phyloP scores from a whole-genome alignment of 163 green algal species.

The Coccomyxa subellipsoidea region DNA sequence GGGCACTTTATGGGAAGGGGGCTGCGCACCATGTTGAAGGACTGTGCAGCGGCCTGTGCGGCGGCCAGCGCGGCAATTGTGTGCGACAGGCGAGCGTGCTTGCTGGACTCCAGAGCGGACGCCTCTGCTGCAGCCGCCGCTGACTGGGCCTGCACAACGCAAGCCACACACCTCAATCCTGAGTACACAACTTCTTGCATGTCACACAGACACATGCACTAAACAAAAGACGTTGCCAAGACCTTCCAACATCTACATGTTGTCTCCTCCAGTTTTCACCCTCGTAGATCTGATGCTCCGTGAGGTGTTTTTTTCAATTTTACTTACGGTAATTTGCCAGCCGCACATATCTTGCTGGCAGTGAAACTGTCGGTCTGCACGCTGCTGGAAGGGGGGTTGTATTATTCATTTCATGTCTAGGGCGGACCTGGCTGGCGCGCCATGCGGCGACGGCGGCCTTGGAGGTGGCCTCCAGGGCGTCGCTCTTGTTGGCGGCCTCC shows the following conservation, averaged over 20 bases:
- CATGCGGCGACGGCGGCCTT: conserved; percentile 25
- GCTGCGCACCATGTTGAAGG: conserved; percentile 18
- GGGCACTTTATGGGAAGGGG: too few species aligned
- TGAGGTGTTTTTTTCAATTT: too few species aligned
- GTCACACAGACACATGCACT: too few species aligned
- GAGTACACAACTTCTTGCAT: neutral
- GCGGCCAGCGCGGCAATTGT: conserved; percentile 3
- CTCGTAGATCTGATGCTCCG: too few species aligned
- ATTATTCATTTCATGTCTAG: neutral
- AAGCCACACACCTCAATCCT: too few species aligned
- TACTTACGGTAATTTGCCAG: too few species aligned
- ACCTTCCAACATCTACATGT: too few species aligned
- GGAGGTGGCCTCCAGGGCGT: conserved; percentile 17
- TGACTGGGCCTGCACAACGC: neutral
- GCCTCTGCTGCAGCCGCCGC: conserved; percentile 16
- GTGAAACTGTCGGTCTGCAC: too few species aligned
- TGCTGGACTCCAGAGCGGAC: conserved; percentile 12
- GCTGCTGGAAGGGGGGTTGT: neutral
- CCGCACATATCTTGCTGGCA: too few species aligned
- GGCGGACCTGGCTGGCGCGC: conserved; percentile 13
- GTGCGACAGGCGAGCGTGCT: conserved; percentile 14
- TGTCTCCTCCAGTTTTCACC: too few species aligned
- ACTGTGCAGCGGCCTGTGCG: conserved; percentile 13
- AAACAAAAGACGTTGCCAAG: too few species aligned
- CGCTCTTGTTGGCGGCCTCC: neutral